These are phyloP conservation scores for Camelina neglecta DNA, from an alignment of 345 rosid genomes.

Conservation along the genomic window DNA sequence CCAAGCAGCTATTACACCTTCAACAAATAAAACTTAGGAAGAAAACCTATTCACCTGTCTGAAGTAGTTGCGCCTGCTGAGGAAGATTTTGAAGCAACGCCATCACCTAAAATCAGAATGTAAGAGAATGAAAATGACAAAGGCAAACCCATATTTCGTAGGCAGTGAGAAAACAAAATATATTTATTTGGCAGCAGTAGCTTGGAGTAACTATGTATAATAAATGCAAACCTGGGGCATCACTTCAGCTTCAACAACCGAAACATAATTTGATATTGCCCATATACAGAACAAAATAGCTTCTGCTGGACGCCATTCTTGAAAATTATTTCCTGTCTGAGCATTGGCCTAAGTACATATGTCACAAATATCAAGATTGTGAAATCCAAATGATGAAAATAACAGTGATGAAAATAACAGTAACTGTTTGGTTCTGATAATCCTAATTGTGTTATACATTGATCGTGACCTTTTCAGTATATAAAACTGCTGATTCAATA, in stretches of 20 bases:
- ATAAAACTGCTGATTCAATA: not conserved
- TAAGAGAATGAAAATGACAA: conserved; percentile 25
- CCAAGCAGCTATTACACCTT: conserved; percentile 25
- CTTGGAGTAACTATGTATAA: conserved; percentile 25
- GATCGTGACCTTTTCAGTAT: conserved; percentile 10
- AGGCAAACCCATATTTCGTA: conserved; percentile 13
- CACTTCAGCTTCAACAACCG: conserved; percentile 76
- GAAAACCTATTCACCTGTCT: conserved; percentile 66
- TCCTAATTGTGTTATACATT: not conserved
- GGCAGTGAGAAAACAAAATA: not conserved
- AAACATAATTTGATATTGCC: conserved; percentile 87
- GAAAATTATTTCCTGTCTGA: conserved; percentile 66
- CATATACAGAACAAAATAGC: conserved; percentile 96
- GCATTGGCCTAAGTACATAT: conserved; percentile 64
- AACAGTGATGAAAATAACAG: conserved; percentile 1
- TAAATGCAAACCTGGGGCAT: conserved; percentile 81
- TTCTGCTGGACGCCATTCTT: conserved; percentile 94
- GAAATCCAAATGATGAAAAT: conserved; percentile 16
- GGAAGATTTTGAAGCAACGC: conserved; percentile 84
- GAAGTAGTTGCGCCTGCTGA: conserved; percentile 88
- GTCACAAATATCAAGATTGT: conserved; percentile 27
- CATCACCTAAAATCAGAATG: conserved; percentile 67
- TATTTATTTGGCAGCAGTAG: not conserved
- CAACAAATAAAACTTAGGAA: conserved; percentile 22
- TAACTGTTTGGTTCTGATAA: conserved; percentile 14